phyloP scores from a whole-genome alignment of 106 monocot genomes.

The Gastrodia elata region DNA sequence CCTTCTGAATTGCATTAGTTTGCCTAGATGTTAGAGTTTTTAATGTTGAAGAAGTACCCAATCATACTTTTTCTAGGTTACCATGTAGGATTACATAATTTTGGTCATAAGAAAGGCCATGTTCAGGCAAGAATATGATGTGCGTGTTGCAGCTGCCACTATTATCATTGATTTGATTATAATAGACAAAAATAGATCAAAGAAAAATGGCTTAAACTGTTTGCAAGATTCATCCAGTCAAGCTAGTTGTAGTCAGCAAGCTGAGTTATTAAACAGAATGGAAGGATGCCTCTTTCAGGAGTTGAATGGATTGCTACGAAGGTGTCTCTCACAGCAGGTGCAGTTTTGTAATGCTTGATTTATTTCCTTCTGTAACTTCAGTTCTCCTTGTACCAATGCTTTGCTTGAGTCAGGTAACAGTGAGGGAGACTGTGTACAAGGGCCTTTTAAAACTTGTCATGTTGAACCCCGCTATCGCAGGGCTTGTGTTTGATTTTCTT shows the following conservation, averaged over 20 bases:
- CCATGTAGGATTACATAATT: slow-evolving; percentile 70
- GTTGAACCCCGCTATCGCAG: slow-evolving; percentile 47
- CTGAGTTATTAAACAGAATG: slow-evolving; percentile 23
- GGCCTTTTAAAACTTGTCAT: slow-evolving; percentile 67
- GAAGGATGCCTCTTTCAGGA: slow-evolving; percentile 60
- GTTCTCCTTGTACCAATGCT: slow-evolving; percentile 6
- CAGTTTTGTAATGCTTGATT: neutral
- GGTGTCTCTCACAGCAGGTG: slow-evolving; percentile 86
- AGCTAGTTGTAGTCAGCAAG: slow-evolving; percentile 90
- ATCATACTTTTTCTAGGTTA: neutral
- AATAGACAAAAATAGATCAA: slow-evolving; percentile 36
- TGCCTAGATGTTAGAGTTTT: neutral
- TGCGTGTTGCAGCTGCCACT: slow-evolving; percentile 63
- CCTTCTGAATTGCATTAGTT: neutral
- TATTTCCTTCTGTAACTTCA: neutral
- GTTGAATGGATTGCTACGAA: slow-evolving; percentile 67
- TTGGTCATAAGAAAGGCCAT: slow-evolving; percentile 83
- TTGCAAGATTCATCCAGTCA: slow-evolving; percentile 87
- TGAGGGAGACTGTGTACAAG: slow-evolving; percentile 60
- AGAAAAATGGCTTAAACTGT: slow-evolving; percentile 33
- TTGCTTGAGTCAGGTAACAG: slow-evolving; percentile 45
- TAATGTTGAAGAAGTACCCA: neutral
- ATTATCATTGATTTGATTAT: slow-evolving; percentile 61
- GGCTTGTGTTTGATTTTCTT: slow-evolving; percentile 60
- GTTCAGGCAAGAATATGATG: slow-evolving; percentile 72